phyloP scores from a whole-genome alignment of 1,284 basidiomycete genomes.

The Thecaphora frezii region DNA sequence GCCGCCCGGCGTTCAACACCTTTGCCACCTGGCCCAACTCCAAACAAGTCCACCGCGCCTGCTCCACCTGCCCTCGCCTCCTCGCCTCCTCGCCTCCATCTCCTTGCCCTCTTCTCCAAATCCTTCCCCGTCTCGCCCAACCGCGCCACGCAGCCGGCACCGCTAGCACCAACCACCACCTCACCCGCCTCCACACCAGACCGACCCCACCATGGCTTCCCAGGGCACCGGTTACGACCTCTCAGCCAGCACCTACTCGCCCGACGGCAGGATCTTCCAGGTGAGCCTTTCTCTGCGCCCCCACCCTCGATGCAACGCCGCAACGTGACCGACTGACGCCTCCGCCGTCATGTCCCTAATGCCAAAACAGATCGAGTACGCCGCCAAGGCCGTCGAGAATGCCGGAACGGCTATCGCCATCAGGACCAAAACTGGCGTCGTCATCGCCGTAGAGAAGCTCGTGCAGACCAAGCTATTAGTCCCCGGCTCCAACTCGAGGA shows the following conservation, averaged over 20 bases:
- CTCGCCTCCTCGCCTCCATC: not conserved
- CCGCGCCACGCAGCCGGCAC: no score
- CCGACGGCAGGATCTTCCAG: slow-evolving; percentile 96
- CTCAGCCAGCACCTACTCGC: slow-evolving; percentile 96
- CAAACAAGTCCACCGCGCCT: slow-evolving; percentile 13
- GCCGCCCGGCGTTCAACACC: no score
- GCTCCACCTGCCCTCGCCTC: slow-evolving; percentile 2
- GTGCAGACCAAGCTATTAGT: slow-evolving; percentile 96
- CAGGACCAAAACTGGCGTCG: slow-evolving; percentile 87
- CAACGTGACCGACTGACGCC: no score
- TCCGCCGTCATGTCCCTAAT: no score
- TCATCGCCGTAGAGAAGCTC: slow-evolving; percentile 90
- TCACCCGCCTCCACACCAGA: not conserved
- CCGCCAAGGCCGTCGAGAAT: slow-evolving; percentile 96
- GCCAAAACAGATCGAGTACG: slow-evolving; percentile 79
- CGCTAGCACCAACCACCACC: not conserved
- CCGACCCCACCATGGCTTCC: slow-evolving; percentile 76
- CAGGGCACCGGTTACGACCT: slow-evolving; percentile 99
- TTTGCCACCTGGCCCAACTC: no score
- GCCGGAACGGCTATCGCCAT: slow-evolving; percentile 78
- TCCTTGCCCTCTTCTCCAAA: not conserved
- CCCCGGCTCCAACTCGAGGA: slow-evolving; percentile 86
- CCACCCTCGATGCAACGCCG: no score
- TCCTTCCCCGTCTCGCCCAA: not conserved
- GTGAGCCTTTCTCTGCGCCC: slow-evolving; percentile 21